These are phyloP conservation scores for Botryococcus braunii DNA, from an alignment of 163 green algal species.

Conservation along the genomic window DNA sequence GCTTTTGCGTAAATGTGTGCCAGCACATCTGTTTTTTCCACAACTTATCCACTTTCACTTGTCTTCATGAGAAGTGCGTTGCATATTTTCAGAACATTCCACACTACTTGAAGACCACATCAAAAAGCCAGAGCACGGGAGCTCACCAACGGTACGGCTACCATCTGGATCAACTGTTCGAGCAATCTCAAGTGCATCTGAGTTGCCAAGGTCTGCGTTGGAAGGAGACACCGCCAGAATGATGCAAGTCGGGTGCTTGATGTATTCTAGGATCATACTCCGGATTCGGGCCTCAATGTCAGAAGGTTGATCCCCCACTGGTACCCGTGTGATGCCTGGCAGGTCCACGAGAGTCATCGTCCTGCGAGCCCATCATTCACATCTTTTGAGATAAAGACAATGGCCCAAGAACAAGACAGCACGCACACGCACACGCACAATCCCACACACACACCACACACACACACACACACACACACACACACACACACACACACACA, in stretches of 20 bases:
- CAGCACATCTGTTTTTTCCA: too few species aligned
- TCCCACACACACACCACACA: too few species aligned
- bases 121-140: background rate
- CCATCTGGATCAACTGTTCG: constrained; percentile 81
- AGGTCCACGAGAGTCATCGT: constrained; percentile 98
- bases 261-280: constrained; percentile 59
- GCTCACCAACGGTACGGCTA: constrained; percentile 66
- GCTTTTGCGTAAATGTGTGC: too few species aligned
- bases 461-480: too few species aligned
- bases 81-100: background rate
- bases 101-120: too few species aligned
- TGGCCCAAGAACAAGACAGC: too few species aligned
- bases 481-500: too few species aligned
- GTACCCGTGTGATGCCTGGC: constrained; percentile 84
- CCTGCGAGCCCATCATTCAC: too few species aligned
- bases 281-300: constrained; percentile 81
- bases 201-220: constrained; percentile 90
- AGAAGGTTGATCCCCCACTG: constrained; percentile 83
- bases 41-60: background rate
- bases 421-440: too few species aligned
- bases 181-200: constrained; percentile 84
- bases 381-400: too few species aligned
- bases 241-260: constrained; percentile 77
- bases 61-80: background rate
- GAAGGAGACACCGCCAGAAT: constrained; percentile 91